phyloP scores from a whole-genome alignment of 768 basidiomycete genomes.

The Tylopilus balloui region DNA sequence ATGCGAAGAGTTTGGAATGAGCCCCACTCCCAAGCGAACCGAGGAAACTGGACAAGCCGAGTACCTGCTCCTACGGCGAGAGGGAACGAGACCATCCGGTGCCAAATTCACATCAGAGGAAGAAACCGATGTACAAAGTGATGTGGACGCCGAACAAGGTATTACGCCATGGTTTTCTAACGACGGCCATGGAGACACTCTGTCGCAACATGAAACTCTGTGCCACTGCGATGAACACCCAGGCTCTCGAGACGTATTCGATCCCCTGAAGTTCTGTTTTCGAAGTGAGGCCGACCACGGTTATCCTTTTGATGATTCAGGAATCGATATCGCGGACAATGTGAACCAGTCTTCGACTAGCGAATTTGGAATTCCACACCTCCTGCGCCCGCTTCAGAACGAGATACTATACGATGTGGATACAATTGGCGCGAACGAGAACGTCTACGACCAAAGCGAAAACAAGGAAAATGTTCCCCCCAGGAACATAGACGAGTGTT shows the following conservation, averaged over 20 bases:
- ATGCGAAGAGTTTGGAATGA: conserved; percentile 25
- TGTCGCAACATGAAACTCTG: neutral
- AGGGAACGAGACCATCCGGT: conserved; percentile 18
- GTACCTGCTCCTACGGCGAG: conserved; percentile 25
- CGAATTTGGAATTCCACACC: conserved; percentile 3
- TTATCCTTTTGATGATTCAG: conserved; percentile 13
- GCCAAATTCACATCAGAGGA: neutral
- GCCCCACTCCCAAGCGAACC: conserved; percentile 18
- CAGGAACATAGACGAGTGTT: neutral
- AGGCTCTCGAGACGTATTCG: neutral
- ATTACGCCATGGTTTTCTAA: neutral
- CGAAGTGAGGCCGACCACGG: neutral
- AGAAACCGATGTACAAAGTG: neutral
- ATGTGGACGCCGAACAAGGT: neutral
- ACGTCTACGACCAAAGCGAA: conserved; percentile 5
- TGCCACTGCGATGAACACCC: neutral
- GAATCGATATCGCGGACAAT: conserved; percentile 14
- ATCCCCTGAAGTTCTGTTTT: neutral
- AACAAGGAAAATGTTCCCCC: conserved; percentile 20
- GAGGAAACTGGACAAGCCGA: conserved; percentile 13
- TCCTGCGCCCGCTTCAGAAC: conserved; percentile 8
- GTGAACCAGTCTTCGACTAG: conserved; percentile 1
- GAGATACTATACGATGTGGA: neutral
- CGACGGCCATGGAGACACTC: neutral
- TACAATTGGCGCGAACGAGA: conserved; percentile 10